Base-by-base conservation (phyloP, 2,329 filamentous ascomycete species). In the Epichloe elymi region DNA sequence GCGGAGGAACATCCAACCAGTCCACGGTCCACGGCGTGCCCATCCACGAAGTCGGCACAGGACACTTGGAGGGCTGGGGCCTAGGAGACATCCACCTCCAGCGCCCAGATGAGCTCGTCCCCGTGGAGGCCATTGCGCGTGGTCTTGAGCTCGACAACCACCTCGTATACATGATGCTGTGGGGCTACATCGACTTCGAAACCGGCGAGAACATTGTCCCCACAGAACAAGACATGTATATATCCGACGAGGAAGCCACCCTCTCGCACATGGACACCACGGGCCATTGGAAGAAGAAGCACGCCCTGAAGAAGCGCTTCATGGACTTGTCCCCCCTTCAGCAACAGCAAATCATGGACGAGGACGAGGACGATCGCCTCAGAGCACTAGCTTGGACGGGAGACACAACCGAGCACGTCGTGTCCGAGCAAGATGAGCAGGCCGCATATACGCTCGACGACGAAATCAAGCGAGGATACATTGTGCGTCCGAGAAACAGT, bases 31-130 rank as follows among this genome's bases (percentile, higher is more conserved):
- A 77, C 52, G 79, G 74, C 8, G 70, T 87, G 2, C 74, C 74
- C 0, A 55, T 70, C 5, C 47, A 67, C 0, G 65, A 80, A 48
- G 63, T 85, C 26, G 83, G 82, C 0, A 64, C 59, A 2, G 66
- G 70, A 6, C 72, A 77, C 55, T 62, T 70, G 17, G 80, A 84
- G 58, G 75, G 77, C 53, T 82, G 78, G 78, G 79, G 78, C 30
- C 53, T 48, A 10, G 74, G 67, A 45, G 58, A 52, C 17, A 56
- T 57, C 8, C 73, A 74, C 53, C 70, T 86, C 53, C 54, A 73
- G 40, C 67, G 76, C 0, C 75, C 77, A 0, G 82, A 85, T 55
- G 72, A 81, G 63, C 65, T 83, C 35, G 64, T 87, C 20, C 65
- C 78, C 41, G 59, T 69, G 12, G 84, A 88, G 59, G 67, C 74